These are phyloP conservation scores for Nakazawaea ambrosiae DNA, from an alignment of 805 yeast species.

Conservation along the genomic window DNA sequence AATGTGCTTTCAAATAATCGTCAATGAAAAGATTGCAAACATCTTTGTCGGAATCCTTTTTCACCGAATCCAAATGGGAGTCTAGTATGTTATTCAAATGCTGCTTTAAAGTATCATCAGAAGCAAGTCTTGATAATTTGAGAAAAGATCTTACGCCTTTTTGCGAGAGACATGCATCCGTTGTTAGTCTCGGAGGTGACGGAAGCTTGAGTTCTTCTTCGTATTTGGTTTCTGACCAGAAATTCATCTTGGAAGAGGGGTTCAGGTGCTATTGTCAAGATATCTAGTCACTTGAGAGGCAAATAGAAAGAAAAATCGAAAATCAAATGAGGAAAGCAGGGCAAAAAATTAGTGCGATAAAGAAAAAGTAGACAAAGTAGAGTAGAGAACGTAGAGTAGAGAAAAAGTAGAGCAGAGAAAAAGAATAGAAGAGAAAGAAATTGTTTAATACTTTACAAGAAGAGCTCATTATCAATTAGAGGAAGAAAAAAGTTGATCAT, in stretches of 20 bases:
- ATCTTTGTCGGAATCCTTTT: slow-evolving; percentile 2
- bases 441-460: too few relatives aligned
- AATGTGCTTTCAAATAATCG: slow-evolving; percentile 34
- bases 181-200: slow-evolving; percentile 19
- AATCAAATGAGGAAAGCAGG: not conserved
- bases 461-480: too few relatives aligned
- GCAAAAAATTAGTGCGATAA: not conserved
- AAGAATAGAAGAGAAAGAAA: too few relatives aligned
- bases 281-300: not conserved
- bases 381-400: too few relatives aligned
- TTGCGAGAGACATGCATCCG: slow-evolving; percentile 25
- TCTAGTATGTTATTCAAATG: slow-evolving; percentile 32
- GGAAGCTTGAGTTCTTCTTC: slow-evolving; percentile 15
- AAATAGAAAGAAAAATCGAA: too few relatives aligned
- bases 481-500: too few relatives aligned
- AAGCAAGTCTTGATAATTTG: slow-evolving; percentile 25
- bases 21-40: slow-evolving; percentile 29
- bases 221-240: slow-evolving; percentile 15
- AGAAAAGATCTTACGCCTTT: slow-evolving; percentile 30
- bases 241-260: slow-evolving; percentile 13
- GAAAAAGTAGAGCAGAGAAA: too few relatives aligned
- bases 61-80: slow-evolving; percentile 17
- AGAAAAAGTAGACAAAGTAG: not conserved
- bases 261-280: not conserved
- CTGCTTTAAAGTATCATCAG: slow-evolving; percentile 41